Conservation (phyloP, 2,329 filamentous ascomycete species). For the Xylariales sp. region DNA sequence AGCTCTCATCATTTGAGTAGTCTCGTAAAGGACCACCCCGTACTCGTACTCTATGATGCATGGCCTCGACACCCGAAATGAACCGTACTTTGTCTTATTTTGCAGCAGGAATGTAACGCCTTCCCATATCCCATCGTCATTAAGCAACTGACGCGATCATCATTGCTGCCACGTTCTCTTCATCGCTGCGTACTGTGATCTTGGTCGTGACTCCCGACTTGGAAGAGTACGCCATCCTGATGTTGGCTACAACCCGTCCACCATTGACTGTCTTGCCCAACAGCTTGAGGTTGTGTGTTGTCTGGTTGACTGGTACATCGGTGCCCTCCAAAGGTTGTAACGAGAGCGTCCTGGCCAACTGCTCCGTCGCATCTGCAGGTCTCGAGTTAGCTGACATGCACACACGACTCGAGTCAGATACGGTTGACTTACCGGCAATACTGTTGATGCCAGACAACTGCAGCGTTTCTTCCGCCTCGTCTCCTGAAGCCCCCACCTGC, state of each 20-base stretch:
- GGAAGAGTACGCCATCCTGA: conserved; percentile 90
- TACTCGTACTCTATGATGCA: conserved; percentile 22
- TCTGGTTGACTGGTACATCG: conserved; percentile 81
- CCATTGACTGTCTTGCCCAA: conserved; percentile 93
- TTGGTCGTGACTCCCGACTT: conserved; percentile 95
- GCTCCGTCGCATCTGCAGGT: conserved; percentile 77
- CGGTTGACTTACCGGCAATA: conserved; percentile 70
- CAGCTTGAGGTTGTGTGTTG: conserved; percentile 90
- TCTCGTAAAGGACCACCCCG: too few species aligned
- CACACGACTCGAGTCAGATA: too few species aligned
- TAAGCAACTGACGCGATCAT: conserved; percentile 82
- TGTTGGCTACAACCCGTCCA: conserved; percentile 78
- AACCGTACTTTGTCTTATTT: conserved; percentile 24
- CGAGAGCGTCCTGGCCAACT: conserved; percentile 79
- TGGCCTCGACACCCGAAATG: conserved; percentile 14
- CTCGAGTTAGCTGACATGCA: conserved; percentile 9
- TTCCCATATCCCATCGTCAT: conserved; percentile 26
- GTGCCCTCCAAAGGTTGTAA: conserved; percentile 92
- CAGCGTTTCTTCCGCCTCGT: conserved; percentile 87
- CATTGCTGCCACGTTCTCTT: conserved; percentile 81
- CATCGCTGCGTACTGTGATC: conserved; percentile 86
- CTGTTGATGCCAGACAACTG: conserved; percentile 85
- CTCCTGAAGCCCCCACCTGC: conserved; percentile 80
- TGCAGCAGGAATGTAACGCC: conserved; percentile 24
- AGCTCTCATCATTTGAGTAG: too few species aligned